Conservation (phyloP, 345 rosid species). For the Syzygium aromaticum region DNA sequence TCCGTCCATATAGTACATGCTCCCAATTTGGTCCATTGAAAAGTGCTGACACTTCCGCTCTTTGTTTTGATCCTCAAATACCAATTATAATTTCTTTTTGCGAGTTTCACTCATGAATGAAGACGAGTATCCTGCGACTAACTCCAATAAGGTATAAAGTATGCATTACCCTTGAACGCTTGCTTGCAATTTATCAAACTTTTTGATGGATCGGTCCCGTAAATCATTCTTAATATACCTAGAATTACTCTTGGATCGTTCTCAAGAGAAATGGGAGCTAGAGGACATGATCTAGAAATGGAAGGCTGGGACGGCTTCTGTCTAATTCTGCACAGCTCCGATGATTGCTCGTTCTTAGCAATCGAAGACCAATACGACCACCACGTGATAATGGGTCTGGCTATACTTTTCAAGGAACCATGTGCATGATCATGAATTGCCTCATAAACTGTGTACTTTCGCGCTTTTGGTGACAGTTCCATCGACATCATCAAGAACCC, state of each 20-base stretch:
- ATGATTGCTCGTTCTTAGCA: neutral
- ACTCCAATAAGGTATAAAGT: neutral
- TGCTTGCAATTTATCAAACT: neutral
- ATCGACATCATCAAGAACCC: neutral
- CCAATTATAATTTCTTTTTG: neutral
- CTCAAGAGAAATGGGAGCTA: neutral
- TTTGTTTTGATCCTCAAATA: neutral
- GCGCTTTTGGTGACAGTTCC: neutral
- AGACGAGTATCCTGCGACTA: neutral
- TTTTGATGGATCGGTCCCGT: neutral
- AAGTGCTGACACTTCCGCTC: neutral
- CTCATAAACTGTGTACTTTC: neutral
- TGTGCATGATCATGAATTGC: neutral
- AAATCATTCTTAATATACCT: neutral
- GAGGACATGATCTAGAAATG: neutral
- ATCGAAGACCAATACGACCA: neutral
- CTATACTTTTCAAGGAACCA: neutral
- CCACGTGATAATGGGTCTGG: neutral
- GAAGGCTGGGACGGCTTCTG: neutral
- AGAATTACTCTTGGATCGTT: neutral
- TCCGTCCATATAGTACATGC: neutral
- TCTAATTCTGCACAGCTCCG: neutral
- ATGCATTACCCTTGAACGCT: neutral
- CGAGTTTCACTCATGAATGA: neutral
- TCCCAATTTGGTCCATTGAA: neutral